Conservation (phyloP, 2,329 filamentous ascomycete genomes). For the Aspergillus floridensis region DNA sequence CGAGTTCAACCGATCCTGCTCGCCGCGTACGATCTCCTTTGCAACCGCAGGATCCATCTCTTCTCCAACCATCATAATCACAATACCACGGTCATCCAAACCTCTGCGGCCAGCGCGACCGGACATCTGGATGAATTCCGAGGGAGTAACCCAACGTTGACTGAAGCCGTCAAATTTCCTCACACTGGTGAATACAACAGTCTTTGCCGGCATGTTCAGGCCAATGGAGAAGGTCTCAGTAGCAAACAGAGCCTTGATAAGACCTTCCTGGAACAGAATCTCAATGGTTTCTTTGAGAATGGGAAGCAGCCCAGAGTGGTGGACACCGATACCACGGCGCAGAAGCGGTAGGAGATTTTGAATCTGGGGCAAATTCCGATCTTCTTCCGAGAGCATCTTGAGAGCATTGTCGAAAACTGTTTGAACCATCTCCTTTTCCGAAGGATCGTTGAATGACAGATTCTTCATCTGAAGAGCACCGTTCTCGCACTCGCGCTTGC, state of each 20-base stretch:
- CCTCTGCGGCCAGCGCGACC: slow-evolving; percentile 94
- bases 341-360: slow-evolving; percentile 83
- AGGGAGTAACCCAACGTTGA: slow-evolving; percentile 81
- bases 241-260: slow-evolving; percentile 97
- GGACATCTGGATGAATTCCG: slow-evolving; percentile 98
- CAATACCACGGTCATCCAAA: slow-evolving; percentile 94
- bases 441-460: slow-evolving; percentile 92
- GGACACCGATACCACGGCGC: slow-evolving; percentile 89
- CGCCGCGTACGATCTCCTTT: slow-evolving; percentile 90
- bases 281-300: slow-evolving; percentile 99
- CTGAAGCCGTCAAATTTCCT: slow-evolving; percentile 87
- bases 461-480: slow-evolving; percentile 83
- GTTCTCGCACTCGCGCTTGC: slow-evolving; percentile 92
- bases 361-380: slow-evolving; percentile 85
- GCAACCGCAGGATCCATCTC: slow-evolving; percentile 94
- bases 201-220: slow-evolving; percentile 98
- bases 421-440: slow-evolving; percentile 88
- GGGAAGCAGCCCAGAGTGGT: slow-evolving; percentile 91
- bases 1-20: slow-evolving; percentile 96
- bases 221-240: slow-evolving; percentile 99
- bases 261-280: slow-evolving; percentile 94
- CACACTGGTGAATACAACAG: slow-evolving; percentile 96
- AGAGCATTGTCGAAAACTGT: slow-evolving; percentile 95
- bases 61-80: slow-evolving; percentile 99
- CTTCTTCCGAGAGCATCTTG: slow-evolving; percentile 86